Evolutionary conservation across 192 early-diverging fungal genomes (phyloP), one percentile per base, ranked within the genome.

Genomic region (Coemansia sp.): DNA sequence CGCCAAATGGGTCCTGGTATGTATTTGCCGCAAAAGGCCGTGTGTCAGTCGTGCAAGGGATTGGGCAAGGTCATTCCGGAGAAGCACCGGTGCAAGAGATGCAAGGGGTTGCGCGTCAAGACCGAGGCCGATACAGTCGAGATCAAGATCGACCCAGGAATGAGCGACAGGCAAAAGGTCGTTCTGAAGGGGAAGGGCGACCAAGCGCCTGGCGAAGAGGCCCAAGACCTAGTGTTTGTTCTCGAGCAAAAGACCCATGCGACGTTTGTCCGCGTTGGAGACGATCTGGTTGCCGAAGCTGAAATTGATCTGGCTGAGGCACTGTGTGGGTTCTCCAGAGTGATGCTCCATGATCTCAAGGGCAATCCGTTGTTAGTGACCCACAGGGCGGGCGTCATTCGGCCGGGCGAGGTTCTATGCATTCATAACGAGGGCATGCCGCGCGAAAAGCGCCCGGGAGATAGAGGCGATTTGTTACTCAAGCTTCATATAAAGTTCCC

Each of bases 341-440:
- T 89, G 22, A 76, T 94, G 70, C 34, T 98, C 34, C 89, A 84
- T 16, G 96, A 98, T 75, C 66, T 99, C 24, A 96, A 98, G 65
- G 95, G 95, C 68, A 90, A 94, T 20, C 89, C 89, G 11, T 83
- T 99, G 22, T 78, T 92, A 59, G 92, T 98, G 40, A 91, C 86
- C 36, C 94, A 97, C 65, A 86, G 91, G 27, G 88, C 93, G 15
- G 87, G 90, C 52, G 91, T 93, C 24, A 92, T 99, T 66, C 90
- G 89, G 70, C 96, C 97, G 22, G 94, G 93, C 38, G 89, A 94
- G 22, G 82, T 94, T n/a, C 93, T 96, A 84, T 87, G 89, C 70
- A 92, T 98, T 68, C 69, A 63, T 40, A 85, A 89, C 64, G 95
- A 99, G 82, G 98, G 98, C 59, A 99, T 99, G 98, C 96, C 97